A percentile compares a stretch with the other conserved stretches of the same genome.
phyloP scores from a whole-genome alignment of 257 asterid genomes.

The Solanum acaule region DNA sequence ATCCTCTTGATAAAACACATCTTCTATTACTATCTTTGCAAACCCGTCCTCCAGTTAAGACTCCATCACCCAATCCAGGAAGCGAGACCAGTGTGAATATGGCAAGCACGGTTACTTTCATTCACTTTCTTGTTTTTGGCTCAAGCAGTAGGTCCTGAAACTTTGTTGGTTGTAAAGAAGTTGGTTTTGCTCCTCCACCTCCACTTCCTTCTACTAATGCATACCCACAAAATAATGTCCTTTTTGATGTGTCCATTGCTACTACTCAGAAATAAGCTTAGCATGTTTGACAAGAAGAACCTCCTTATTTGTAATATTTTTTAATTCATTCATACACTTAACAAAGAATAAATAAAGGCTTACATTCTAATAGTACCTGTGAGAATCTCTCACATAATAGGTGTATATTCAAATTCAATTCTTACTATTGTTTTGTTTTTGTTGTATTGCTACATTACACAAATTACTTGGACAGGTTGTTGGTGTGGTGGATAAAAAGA shows the following conservation, averaged over 20 bases:
- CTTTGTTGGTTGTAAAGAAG: neutral
- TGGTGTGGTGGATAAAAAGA: neutral
- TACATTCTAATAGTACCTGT: neutral
- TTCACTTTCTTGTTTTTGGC: no score
- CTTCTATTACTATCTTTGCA: neutral
- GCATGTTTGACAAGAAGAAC: neutral
- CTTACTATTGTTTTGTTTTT: neutral
- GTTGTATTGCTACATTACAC: neutral
- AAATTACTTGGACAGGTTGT: neutral
- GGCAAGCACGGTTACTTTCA: neutral
- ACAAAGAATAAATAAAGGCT: neutral
- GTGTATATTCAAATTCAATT: neutral
- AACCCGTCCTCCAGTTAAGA: neutral
- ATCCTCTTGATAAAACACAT: neutral
- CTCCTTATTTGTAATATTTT: neutral
- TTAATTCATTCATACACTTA: neutral
- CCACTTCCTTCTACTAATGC: neutral
- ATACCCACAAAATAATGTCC: constrained; percentile 13
- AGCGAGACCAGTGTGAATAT: neutral
- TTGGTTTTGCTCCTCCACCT: neutral
- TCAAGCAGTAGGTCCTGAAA: no score
- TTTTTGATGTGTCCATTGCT: constrained; percentile 15
- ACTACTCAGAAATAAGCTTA: constrained; percentile 1
- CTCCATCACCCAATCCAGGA: neutral
- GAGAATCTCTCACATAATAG: neutral